Evolutionary conservation across 1,139 yeast genomes (phyloP).

Genomic region (Maudiozyma humilis): DNA sequence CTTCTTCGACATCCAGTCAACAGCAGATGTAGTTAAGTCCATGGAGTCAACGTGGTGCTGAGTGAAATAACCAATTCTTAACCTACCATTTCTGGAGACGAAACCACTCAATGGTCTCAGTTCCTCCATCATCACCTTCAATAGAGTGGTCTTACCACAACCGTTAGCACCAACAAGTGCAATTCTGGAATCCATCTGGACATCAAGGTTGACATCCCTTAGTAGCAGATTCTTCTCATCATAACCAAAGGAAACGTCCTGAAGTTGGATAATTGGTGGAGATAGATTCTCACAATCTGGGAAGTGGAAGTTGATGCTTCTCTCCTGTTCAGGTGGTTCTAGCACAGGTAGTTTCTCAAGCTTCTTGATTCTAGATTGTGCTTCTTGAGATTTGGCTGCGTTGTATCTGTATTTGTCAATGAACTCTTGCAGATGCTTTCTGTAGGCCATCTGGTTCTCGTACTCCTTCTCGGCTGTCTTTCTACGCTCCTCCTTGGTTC

Average conservation of each 20-base stretch:
- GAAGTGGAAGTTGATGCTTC: constrained; percentile 74
- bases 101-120: constrained; percentile 65
- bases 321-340: constrained; percentile 94
- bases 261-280: constrained; percentile 88
- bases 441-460: constrained; percentile 92
- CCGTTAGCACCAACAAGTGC: constrained; percentile 99
- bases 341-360: constrained; percentile 85
- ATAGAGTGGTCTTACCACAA: constrained; percentile 93
- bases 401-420: constrained; percentile 94
- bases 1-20: constrained; percentile 83
- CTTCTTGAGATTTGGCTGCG: constrained; percentile 95
- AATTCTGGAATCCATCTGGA: constrained; percentile 87
- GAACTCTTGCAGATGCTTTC: constrained; percentile 86
- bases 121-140: constrained; percentile 76
- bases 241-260: constrained; percentile 82
- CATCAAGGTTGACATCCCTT: constrained; percentile 75
- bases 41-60: constrained; percentile 98
- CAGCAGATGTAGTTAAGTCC: constrained; percentile 84
- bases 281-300: constrained; percentile 91
- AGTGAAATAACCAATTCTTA: constrained; percentile 96
- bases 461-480: constrained; percentile 91
- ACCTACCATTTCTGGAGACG: constrained; percentile 71
- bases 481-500: constrained; percentile 90
- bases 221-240: constrained; percentile 52
- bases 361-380: constrained; percentile 94